phyloP scores from a whole-genome alignment of 2,329 filamentous ascomycete species.

The Penicillium corylophilum region DNA sequence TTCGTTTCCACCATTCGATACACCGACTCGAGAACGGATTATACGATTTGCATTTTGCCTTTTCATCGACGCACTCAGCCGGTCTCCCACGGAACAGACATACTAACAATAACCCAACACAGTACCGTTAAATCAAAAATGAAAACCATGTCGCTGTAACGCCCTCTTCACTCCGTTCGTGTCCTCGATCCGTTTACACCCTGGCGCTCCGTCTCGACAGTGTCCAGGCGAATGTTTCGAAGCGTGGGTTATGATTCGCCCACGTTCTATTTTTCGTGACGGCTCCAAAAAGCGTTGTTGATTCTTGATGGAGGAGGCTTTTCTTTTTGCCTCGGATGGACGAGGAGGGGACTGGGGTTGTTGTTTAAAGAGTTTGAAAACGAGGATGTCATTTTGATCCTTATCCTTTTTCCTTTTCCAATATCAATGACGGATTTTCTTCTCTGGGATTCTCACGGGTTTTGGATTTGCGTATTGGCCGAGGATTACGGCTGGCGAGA shows the following conservation, averaged over 20 bases:
- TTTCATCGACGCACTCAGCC: neutral
- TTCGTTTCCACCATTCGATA: slow-evolving; percentile 38
- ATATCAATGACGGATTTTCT: slow-evolving; percentile 34
- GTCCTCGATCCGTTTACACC: slow-evolving; percentile 33
- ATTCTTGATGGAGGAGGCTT: slow-evolving; percentile 19
- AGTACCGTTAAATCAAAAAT: slow-evolving; percentile 36
- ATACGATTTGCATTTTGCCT: neutral
- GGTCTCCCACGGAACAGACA: slow-evolving; percentile 14
- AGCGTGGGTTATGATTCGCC: slow-evolving; percentile 17
- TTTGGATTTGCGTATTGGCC: neutral
- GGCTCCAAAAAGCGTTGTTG: slow-evolving; percentile 22
- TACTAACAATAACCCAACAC: slow-evolving; percentile 3
- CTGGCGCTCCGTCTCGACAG: slow-evolving; percentile 26
- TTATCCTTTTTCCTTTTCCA: slow-evolving; percentile 30
- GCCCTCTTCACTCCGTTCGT: slow-evolving; percentile 30
- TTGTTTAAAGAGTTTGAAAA: slow-evolving; percentile 34
- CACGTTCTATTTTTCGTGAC: slow-evolving; percentile 19
- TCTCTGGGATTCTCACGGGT: slow-evolving; percentile 17
- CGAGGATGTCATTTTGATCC: slow-evolving; percentile 32
- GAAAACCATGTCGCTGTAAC: slow-evolving; percentile 27
- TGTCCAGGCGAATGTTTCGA: slow-evolving; percentile 22
- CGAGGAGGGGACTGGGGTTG: slow-evolving; percentile 29
- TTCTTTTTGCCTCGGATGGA: slow-evolving; percentile 19
- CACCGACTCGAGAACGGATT: slow-evolving; percentile 1
- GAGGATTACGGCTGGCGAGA: neutral